Evolutionary conservation across 129 eudicot genomes (phyloP).

Genomic region (Helianthus annuus): DNA sequence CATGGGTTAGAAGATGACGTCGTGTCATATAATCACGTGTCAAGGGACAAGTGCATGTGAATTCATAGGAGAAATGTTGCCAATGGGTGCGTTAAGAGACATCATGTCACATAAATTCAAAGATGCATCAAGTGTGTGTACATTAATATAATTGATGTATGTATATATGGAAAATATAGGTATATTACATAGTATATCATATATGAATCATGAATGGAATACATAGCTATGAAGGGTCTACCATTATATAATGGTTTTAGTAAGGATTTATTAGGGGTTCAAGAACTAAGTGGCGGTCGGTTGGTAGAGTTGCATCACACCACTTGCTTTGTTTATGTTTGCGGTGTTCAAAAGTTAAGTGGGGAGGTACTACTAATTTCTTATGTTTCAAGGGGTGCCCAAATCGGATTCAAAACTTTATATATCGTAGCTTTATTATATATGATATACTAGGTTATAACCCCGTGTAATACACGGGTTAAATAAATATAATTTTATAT

Average conservation of each 20-base stretch:
- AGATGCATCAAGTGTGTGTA: not conserved
- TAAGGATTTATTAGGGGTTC: not conserved
- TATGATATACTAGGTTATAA: too few species aligned
- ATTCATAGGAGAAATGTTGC: not conserved
- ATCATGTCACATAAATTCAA: not conserved
- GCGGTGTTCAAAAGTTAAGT: not conserved
- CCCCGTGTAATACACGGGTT: too few species aligned
- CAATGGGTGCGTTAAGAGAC: not conserved
- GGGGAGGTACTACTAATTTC: not conserved
- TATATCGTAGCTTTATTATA: too few species aligned
- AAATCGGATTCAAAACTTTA: too few species aligned
- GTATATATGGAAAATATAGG: not conserved
- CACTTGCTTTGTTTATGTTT: not conserved
- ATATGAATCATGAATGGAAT: not conserved
- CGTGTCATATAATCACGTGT: not conserved
- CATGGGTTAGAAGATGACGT: too few species aligned
- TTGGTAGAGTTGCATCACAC: not conserved
- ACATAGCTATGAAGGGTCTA: not conserved
- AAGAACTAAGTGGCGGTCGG: slow-evolving; percentile 6
- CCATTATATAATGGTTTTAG: slow-evolving; percentile 1
- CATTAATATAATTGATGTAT: too few species aligned
- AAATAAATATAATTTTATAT: too few species aligned
- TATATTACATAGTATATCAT: not conserved
- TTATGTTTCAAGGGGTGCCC: too few species aligned
- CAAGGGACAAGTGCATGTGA: not conserved